These are phyloP conservation scores for Aquilaria malaccensis DNA, from an alignment of 345 rosid genomes.

Conservation along the genomic window DNA sequence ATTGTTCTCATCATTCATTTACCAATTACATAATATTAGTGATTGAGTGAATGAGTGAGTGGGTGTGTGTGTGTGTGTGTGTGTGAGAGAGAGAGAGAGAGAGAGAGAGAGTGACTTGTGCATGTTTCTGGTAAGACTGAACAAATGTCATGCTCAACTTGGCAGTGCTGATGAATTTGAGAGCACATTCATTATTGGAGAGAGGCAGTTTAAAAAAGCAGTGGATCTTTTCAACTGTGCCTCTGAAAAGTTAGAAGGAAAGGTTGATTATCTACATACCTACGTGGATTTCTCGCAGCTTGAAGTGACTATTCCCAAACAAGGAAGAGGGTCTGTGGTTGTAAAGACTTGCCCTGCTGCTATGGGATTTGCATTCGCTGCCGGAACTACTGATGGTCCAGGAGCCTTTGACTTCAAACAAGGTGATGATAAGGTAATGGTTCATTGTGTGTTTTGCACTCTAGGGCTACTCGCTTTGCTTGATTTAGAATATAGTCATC, in stretches of 20 bases:
- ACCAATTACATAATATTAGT: too few relatives aligned
- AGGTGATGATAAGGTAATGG: conserved; percentile 78
- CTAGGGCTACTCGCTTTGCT: conserved; percentile 11
- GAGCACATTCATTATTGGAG: conserved; percentile 89
- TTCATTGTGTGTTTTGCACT: conserved; percentile 7
- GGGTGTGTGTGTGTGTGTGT: too few relatives aligned
- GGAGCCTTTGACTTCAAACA: conserved; percentile 99
- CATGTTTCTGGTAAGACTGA: conserved; percentile 2
- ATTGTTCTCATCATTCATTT: not conserved
- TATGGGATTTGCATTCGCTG: conserved; percentile 96
- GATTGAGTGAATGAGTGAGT: not conserved
- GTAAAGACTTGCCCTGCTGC: conserved; percentile 96
- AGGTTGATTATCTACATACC: conserved; percentile 71
- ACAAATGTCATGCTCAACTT: conserved; percentile 13
- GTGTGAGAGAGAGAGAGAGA: not conserved
- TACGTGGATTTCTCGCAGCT: conserved; percentile 85
- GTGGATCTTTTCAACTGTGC: conserved; percentile 74
- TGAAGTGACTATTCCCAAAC: conserved; percentile 51
- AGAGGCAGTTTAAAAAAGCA: conserved; percentile 82
- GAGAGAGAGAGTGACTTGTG: not conserved
- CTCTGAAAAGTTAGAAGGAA: conserved; percentile 71
- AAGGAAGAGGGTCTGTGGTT: conserved; percentile 60
- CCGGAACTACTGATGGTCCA: conserved; percentile 99
- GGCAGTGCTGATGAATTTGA: conserved; percentile 96
- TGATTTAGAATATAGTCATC: conserved; percentile 1